Base-by-base conservation (phyloP, 2,329 filamentous ascomycete genomes). In the Thielaviopsis populi region DNA sequence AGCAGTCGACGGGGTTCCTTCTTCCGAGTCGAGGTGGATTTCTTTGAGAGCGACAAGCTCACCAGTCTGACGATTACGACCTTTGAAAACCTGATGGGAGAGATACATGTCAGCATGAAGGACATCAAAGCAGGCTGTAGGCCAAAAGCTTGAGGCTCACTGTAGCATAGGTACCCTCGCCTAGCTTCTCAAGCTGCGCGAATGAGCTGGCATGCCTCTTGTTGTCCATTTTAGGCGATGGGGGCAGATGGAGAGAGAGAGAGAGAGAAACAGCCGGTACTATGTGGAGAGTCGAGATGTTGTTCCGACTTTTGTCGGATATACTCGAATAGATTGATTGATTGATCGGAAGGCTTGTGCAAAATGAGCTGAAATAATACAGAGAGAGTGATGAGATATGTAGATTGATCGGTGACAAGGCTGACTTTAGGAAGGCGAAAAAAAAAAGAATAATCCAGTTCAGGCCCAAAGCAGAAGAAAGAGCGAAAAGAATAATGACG, bases 171-270 rank as follows among this genome's bases (percentile, higher is more conserved):
- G 94, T 99, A 67, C 94, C 94, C 79, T 99, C 94, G 71, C 94
- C 94, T 69, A 99, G 83, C 87, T 92, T 99, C 77, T 99, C 94
- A 74, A 97, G 83, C 84, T 97, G 94, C 82, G 97, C 92, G 80
- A 99, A 99, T 67, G 92, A 97, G 78, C 88, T 95, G 64, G 92
- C 91, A 72, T 96, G 90, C 71, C 88, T 81, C 74, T 95, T 89
- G 72, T 89, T 88, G 76, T 96, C 92, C 92, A 97, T 97, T 67
- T 66, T 74, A 66, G 41, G 64, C 62, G 10, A 64, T 66, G 61
- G 59, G 64, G 41, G 7, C 59, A n/a, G 24, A 40, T 43, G 30
- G 46, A 37, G 41, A 58, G 59, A 22, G 62, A 48, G 59, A 67
- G 68, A 41, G 68, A 70, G 65, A 22, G 48, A 59, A 41, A 40